Conservation (phyloP, 257 asterid genomes). For the Solanum virginianum region DNA sequence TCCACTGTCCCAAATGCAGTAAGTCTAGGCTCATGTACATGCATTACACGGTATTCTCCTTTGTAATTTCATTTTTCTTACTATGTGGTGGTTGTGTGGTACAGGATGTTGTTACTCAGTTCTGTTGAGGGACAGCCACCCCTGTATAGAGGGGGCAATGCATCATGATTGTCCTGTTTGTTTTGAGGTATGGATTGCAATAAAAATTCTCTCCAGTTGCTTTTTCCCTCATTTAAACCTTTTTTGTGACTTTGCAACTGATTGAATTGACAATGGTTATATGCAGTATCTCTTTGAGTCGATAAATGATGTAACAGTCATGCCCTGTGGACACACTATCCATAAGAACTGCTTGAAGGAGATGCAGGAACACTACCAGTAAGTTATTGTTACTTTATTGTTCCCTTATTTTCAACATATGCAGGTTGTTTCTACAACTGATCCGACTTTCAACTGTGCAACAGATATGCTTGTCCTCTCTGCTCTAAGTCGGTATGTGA, state of each 20-base stretch:
- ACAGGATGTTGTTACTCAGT: conserved; percentile 41
- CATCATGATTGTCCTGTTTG: conserved; percentile 93
- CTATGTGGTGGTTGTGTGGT: background rate
- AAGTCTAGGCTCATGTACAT: conserved; percentile 1
- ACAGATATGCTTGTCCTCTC: conserved; percentile 73
- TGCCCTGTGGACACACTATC: conserved; percentile 87
- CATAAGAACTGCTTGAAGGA: conserved; percentile 72
- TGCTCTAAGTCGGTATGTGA: conserved; percentile 82
- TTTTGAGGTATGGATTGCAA: conserved; percentile 43
- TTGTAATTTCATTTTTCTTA: background rate
- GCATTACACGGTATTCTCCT: background rate
- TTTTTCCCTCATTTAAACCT: background rate
- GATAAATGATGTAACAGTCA: conserved; percentile 44
- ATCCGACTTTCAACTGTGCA: background rate
- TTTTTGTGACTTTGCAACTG: background rate
- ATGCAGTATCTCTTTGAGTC: conserved; percentile 76
- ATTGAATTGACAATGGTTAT: background rate
- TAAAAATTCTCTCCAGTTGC: background rate
- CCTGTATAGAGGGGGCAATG: conserved; percentile 89
- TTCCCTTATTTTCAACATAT: background rate
- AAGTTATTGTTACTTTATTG: background rate
- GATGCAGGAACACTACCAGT: conserved; percentile 79
- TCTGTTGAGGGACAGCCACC: conserved; percentile 41
- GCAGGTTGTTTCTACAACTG: background rate
- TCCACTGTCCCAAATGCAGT: conserved; percentile 64